These are phyloP conservation scores for Jaminaea rosea DNA, from an alignment of 1,284 basidiomycete species.

Conservation along the genomic window DNA sequence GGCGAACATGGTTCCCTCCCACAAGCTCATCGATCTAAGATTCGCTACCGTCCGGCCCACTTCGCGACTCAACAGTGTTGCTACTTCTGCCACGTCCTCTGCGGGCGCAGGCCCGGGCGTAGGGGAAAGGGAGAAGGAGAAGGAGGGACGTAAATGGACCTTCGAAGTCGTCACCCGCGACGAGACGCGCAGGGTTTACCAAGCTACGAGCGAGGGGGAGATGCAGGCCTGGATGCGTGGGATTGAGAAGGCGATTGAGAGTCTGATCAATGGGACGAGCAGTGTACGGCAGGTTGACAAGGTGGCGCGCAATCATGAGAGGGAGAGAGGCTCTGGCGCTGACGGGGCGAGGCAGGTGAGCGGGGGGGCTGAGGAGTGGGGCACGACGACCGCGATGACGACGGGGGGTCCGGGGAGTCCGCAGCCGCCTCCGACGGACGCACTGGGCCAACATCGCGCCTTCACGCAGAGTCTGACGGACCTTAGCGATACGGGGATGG, in stretches of 20 bases:
- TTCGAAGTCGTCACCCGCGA: constrained; percentile 54
- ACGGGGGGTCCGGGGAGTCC: too few species aligned
- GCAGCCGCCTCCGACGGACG: background rate
- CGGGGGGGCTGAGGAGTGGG: too few species aligned
- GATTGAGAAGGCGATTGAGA: constrained; percentile 53
- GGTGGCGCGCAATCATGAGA: constrained; percentile 11
- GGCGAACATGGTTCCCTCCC: constrained; percentile 23
- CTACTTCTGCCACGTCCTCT: too few species aligned
- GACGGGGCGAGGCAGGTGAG: too few species aligned
- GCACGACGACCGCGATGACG: too few species aligned
- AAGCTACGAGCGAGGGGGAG: constrained; percentile 50
- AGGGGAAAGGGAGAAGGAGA: too few species aligned
- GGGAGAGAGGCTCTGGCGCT: too few species aligned
- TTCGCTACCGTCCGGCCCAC: constrained; percentile 42
- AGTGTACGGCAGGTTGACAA: constrained; percentile 36
- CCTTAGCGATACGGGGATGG: constrained; percentile 6
- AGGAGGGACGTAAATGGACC: constrained; percentile 39
- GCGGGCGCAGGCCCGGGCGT: too few species aligned
- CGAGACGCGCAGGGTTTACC: constrained; percentile 51
- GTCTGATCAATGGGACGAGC: constrained; percentile 50
- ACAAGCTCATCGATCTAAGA: constrained; percentile 37
- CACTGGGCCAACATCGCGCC: constrained; percentile 5
- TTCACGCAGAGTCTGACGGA: constrained; percentile 38
- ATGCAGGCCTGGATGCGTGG: constrained; percentile 53
- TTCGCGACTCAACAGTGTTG: constrained; percentile 33